Evolutionary conservation across 345 rosid species (phyloP), one percentile per base, ranked within the genome.

Genomic region (Gynandropsis gynandra): DNA sequence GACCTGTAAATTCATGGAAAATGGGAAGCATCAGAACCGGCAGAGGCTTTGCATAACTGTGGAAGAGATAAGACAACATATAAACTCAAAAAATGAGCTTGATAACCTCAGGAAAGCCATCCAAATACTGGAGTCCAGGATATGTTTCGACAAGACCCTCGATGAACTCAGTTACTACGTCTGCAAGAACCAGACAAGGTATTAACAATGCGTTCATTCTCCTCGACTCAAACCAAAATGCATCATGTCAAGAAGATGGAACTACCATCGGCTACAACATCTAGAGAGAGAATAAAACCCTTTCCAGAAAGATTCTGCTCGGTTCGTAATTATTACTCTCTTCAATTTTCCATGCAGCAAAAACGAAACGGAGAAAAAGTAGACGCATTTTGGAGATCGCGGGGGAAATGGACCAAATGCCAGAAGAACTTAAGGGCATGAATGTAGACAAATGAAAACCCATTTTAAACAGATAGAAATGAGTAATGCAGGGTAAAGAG

Each of bases 111-210:
- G 98, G 98, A 50, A 92, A 84, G 12, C 98, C 98, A 59, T 84
- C 98, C 65, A 92, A 71, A 59, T 80, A 76, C 71, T 87, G 96
- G 46, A 92, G 74, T 53, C 82, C 89, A 12, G 89, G 86, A 68
- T 79, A 92, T 43, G 95, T 84, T 66, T 92, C 98, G 0, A 78
- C 87, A 46, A 92, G 87, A 24, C 98, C 98, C 63, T 92, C 98
- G 38, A 92, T 82, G 72, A 73, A 84, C 72, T 92, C 98, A 29
- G 93, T 92, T 46, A 92, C 98, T 57, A 83, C 93, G 76, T 71
- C 98, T 92, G 77, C 78, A 60, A 7, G 5, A 2, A 51, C 37
- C 36, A 20, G 42, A 10, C 39, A 55, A 29, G 18, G 49, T 12
- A 42, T 16, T 34, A 50, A 19, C 49, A 14, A 54, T n/a, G 36